Evolutionary conservation across 2,329 filamentous ascomycete species (phyloP), one percentile per base, ranked within the genome.

Genomic region (Mollisia scopiformis): DNA sequence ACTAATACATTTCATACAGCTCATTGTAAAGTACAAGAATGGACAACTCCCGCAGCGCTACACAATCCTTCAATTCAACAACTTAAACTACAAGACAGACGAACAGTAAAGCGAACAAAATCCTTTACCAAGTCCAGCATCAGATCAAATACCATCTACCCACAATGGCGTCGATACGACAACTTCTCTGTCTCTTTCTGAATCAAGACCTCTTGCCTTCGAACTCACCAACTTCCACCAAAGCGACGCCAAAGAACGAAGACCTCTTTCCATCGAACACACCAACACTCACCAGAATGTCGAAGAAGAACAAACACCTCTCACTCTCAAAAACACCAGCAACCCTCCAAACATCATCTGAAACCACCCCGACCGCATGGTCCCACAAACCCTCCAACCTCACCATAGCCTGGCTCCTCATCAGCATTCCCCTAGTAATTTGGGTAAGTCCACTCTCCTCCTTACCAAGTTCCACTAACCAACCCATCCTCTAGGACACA

Each of bases 371-470:
- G 68, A 59, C 53, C 47, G 57, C 64, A 60, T 86, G 86, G 84
- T 78, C 82, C 8, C 87, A 90, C 71, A 86, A 82, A 0, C 84
- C 86, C 2, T 83, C 84, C 13, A 82, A 82, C 55, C 71, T 86
- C 11, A 79, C 85, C 16, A 77, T 87, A n/a, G 68, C 84, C 41
- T 90, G 88, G 88, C 80, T 90, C 13, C 68, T 79, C 14, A 66
- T 88, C 61, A 87, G 85, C n/a, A 75, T 89, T 1, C 87, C 87
- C 0, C 76, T 90, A 11, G 87, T 90, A 16, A 69, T 84, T 7
- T 90, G 87, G 88, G 47, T 30, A 10, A 51, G 25, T 30, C 23
- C 10, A 27, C 25, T 5, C 3, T 11, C 7, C 11, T 14, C 31
- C 16, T 10, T 35, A 35, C 7, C 3, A 10, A 35, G 8, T 35